Percentiles rank a stretch among this genome's conserved stretches.
These are phyloP conservation scores for Nelumbo lutea DNA, from an alignment of 164 flowering plant genomes.

Conservation along the genomic window DNA sequence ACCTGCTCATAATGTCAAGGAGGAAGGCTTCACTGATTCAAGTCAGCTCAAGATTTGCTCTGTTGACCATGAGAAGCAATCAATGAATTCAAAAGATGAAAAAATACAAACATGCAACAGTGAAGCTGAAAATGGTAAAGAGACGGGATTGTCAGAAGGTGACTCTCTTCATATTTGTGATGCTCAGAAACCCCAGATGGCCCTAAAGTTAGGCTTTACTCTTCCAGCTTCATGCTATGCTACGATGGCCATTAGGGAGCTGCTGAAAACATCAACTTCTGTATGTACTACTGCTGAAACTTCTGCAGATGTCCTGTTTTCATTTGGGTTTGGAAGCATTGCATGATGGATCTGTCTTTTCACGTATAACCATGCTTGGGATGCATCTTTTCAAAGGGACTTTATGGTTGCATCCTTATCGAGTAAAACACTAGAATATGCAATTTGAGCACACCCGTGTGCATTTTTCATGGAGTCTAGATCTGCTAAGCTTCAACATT, in stretches of 20 bases:
- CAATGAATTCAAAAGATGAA: constrained; percentile 17
- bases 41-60: constrained; percentile 2
- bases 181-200: constrained; percentile 35
- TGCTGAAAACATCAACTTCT: constrained; percentile 83
- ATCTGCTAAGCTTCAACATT: too few relatives aligned
- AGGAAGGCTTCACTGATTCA: constrained; percentile 21
- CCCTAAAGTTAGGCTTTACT: constrained; percentile 73
- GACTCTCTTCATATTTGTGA: constrained; percentile 20
- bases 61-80: constrained; percentile 9
- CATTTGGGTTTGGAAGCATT: neutral
- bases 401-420: neutral
- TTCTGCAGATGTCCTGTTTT: neutral
- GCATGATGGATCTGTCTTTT: neutral
- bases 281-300: constrained; percentile 31
- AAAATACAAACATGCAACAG: constrained; percentile 4
- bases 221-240: constrained; percentile 92
- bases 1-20: constrained; percentile 12
- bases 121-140: constrained; percentile 19
- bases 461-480: too few relatives aligned
- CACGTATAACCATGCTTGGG: neutral
- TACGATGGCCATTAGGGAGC: constrained; percentile 97
- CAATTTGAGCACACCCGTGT: neutral
- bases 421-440: neutral
- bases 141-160: constrained; percentile 15
- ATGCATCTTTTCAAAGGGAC: neutral